phyloP scores from a whole-genome alignment of 257 asterid species.

The Linderniella brevidens region DNA sequence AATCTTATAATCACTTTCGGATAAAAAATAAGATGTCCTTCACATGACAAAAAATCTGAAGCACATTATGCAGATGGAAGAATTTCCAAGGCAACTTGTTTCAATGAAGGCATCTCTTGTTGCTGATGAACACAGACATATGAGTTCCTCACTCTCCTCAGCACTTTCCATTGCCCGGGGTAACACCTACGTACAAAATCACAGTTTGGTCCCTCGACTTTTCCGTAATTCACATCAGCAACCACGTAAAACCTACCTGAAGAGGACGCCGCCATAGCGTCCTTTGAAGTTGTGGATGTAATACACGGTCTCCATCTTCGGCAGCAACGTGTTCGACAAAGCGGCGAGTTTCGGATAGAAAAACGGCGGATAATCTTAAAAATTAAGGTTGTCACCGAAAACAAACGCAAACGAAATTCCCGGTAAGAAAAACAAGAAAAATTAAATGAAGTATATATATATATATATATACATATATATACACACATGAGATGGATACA shows the following conservation, averaged over 20 bases:
- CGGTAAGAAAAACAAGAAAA: background rate
- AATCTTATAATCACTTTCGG: too few relatives aligned
- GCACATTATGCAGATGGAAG: slow-evolving; percentile 42
- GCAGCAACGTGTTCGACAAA: slow-evolving; percentile 44
- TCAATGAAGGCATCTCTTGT: slow-evolving; percentile 69
- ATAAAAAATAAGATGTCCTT: too few relatives aligned
- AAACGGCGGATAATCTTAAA: slow-evolving; percentile 71
- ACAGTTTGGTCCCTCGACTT: too few relatives aligned
- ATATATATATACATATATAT: too few relatives aligned
- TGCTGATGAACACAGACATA: slow-evolving; percentile 57
- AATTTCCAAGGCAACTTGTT: slow-evolving; percentile 75
- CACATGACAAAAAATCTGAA: too few relatives aligned
- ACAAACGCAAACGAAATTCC: background rate
- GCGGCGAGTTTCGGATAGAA: slow-evolving; percentile 90
- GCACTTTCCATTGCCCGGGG: slow-evolving; percentile 79
- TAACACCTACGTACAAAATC: slow-evolving; percentile 33
- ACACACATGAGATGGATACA: slow-evolving; percentile 80
- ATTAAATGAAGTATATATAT: too few relatives aligned
- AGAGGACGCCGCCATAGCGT: slow-evolving; percentile 58
- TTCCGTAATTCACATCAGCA: background rate
- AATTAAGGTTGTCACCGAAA: background rate
- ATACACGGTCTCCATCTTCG: slow-evolving; percentile 78
- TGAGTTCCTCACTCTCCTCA: slow-evolving; percentile 38
- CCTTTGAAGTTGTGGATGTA: slow-evolving; percentile 96
- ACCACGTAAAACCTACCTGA: slow-evolving; percentile 33